Evolutionary conservation across 2,329 filamentous ascomycete species (phyloP), one percentile per base, ranked within the genome.

Genomic region (Grosmannia clavigera): DNA sequence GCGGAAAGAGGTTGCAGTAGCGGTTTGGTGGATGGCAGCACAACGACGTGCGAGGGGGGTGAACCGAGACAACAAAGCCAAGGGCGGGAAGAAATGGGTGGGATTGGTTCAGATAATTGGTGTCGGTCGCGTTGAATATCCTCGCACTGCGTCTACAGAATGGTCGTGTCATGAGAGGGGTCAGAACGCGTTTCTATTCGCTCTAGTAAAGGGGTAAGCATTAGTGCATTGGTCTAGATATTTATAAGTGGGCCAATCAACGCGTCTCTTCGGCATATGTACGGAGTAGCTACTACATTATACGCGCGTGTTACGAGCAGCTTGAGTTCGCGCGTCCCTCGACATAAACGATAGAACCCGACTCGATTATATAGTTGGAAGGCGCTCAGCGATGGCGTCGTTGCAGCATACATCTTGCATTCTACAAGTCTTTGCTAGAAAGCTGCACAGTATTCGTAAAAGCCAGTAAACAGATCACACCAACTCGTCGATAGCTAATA

Each of bases 91-190:
- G 5, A 14, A 25, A 12, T 27, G 35, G 25, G 2, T 35, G 29
- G 25, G 52, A 54, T 54, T 54, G 52, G 51, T 27, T 33, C 51
- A 27, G 11, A 14, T 10, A 5, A 19, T 5, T 10, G 29, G 2
- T 16, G 35, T 16, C 11, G 54, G 43, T 38, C 57, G 22, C 50
- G 35, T 51, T 54, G 16, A 31, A 19, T 25, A 25, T 27, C 35
- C 33, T 43, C 25, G 25, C 35, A 43, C 50, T 54, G 19, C 51
- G 19, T 9, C 35, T 55, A 25, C 48, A 53, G 19, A 10, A 10
- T 46, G 35, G 52, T 35, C 46, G 25, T 60, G 58, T 60, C 58
- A 60, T 60, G 58, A 46, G 46, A 25, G 29, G 48, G 31, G 31
- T 25, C 48, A 60, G 2, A 4, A 19, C 54, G 48, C 46, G 22